Conservation (phyloP, 177 flowering plant species). For the Telopea speciosissima region DNA sequence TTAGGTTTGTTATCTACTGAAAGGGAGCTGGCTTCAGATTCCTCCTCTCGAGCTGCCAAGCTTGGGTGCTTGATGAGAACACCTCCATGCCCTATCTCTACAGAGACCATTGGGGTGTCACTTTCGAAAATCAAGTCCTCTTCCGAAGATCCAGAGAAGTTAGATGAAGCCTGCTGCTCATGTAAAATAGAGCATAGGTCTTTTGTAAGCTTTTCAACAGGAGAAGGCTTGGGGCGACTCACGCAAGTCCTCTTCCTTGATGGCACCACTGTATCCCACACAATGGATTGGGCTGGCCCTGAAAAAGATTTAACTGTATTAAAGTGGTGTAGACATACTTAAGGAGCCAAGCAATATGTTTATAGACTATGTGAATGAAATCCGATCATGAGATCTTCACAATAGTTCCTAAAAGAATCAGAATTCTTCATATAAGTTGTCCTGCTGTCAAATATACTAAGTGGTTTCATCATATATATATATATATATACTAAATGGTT, state of each 20-base stretch:
- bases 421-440: neutral
- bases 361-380: neutral
- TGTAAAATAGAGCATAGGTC: conserved; percentile 65
- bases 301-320: conserved; percentile 12
- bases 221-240: conserved; percentile 68
- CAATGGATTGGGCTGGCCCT: conserved; percentile 77
- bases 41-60: conserved; percentile 69
- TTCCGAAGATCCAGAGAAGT: conserved; percentile 69
- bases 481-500: neutral
- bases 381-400: neutral
- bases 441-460: no score
- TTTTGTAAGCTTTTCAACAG: conserved; percentile 82
- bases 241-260: conserved; percentile 88
- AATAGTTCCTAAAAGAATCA: neutral
- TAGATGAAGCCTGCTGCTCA: conserved; percentile 70
- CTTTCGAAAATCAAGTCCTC: conserved; percentile 84
- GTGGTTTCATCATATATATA: no score
- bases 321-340: neutral
- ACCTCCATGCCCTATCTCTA: conserved; percentile 96
- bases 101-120: conserved; percentile 82
- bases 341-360: neutral
- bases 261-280: conserved; percentile 82
- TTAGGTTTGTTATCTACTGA: conserved; percentile 55
- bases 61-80: conserved; percentile 77
- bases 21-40: conserved; percentile 95